Evolutionary conservation across 257 asterid genomes (phyloP), one percentile per base, ranked within the genome.

Genomic region (Apocynum venetum): DNA sequence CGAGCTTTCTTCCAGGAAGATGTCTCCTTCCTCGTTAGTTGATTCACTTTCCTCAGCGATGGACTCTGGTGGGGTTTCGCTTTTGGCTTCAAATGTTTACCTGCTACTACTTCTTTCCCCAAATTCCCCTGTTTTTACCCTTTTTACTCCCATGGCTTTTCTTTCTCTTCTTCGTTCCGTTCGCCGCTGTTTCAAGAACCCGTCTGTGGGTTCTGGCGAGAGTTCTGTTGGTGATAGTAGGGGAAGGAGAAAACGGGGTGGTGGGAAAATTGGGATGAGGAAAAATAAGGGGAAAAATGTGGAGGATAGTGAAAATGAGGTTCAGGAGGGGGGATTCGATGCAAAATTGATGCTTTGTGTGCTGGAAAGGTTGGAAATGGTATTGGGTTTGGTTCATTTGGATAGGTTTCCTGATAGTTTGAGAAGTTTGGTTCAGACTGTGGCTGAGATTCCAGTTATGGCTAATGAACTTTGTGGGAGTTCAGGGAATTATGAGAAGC

Each of bases 131-230:
- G 97, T 93, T 72, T 95, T 95, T 59, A 89, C 98, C 1, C 86
- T 93, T 59, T 93, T 93, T 73, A 91, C 93, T 74, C 99, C 99
- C 74, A 86, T 95, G 93, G 90, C 93, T 82, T 93, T 95, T 80
- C 83, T 89, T 75, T 88, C 90, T 51, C 90, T 93, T 56, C 91
- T 93, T 74, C 93, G 96, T 6, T 84, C 89, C 0, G 79, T 91
- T 72, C 96, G 99, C 35, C 67, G 91, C 78, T 91, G 87, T 8
- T 75, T 93, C 59, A 93, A 91, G 84, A 86, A 64, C 64, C 84
- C 84, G 36, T 65, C 72, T 77, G 48, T 72, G 73, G 75, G n/a
- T 69, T 72, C 87, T 1, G 61, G 17, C 9, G 91, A 83, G 71
- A 82, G 84, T 70, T 74, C 86, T 43, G 82, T 19, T 14, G 71